phyloP scores from a whole-genome alignment of 495 filamentous ascomycete species.

The Annulohypoxylon nitens region DNA sequence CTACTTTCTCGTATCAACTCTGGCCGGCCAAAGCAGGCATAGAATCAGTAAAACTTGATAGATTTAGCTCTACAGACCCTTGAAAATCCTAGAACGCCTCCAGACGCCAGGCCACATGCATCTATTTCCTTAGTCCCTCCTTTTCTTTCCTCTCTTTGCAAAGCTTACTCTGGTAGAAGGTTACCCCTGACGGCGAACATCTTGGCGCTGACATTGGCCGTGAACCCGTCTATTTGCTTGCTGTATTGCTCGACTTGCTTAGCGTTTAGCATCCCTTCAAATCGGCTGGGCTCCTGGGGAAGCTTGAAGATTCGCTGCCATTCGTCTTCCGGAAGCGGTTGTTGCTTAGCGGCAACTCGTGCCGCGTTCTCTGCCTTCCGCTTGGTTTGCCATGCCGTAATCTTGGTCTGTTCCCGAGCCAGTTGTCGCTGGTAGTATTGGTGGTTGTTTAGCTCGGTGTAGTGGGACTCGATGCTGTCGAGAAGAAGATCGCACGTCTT shows the following conservation, averaged over 20 bases:
- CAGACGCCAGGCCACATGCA: constrained; percentile 54
- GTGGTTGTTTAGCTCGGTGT: constrained; percentile 98
- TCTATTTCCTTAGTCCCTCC: constrained; percentile 42
- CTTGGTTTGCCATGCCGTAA: constrained; percentile 94
- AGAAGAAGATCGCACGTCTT: constrained; percentile 96
- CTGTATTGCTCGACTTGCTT: constrained; percentile 98
- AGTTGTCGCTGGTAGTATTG: constrained; percentile 98
- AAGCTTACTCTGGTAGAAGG: constrained; percentile 63
- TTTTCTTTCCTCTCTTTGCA: constrained; percentile 25
- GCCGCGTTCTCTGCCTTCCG: constrained; percentile 93
- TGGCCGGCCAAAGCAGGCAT: background rate
- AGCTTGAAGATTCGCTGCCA: constrained; percentile 99
- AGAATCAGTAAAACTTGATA: constrained; percentile 29
- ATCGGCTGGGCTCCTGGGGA: constrained; percentile 88
- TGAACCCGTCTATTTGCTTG: constrained; percentile 96
- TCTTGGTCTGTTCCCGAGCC: constrained; percentile 96
- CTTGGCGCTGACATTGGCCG: constrained; percentile 89
- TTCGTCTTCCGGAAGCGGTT: constrained; percentile 92
- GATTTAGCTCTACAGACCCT: constrained; percentile 47
- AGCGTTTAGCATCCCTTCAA: constrained; percentile 93
- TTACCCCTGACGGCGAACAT: constrained; percentile 96
- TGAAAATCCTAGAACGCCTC: constrained; percentile 48
- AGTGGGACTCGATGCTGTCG: constrained; percentile 95
- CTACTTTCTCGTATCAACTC: background rate
- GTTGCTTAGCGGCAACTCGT: constrained; percentile 86